Percentiles rank a stretch among this genome's conserved stretches.
phyloP scores from a whole-genome alignment of 2,329 filamentous ascomycete species.

The Plectosphaerella plurivora region DNA sequence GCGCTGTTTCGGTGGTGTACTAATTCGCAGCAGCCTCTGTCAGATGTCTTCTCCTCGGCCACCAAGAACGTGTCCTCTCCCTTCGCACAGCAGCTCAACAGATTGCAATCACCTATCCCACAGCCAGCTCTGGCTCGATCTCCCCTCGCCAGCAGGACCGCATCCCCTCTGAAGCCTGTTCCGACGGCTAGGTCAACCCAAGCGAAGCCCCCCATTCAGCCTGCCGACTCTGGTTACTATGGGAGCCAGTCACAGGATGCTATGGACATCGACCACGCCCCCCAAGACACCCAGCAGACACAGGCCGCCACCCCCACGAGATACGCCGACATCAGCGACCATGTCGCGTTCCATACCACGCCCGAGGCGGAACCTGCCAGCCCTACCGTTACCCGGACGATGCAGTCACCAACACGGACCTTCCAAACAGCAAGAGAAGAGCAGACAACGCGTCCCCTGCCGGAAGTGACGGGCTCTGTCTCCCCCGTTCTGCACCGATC shows the following conservation, averaged over 20 bases:
- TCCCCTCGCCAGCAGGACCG: slow-evolving; percentile 26
- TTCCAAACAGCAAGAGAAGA: slow-evolving; percentile 42
- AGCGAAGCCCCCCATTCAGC: slow-evolving; percentile 27
- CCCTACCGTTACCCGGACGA: slow-evolving; percentile 11
- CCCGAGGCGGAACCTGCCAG: slow-evolving; percentile 12
- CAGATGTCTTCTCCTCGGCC: slow-evolving; percentile 53
- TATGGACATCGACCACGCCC: slow-evolving; percentile 28
- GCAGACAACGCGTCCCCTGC: slow-evolving; percentile 24
- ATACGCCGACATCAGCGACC: slow-evolving; percentile 6
- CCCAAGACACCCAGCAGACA: slow-evolving; percentile 15
- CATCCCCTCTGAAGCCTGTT: slow-evolving; percentile 25
- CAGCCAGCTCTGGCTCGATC: slow-evolving; percentile 46
- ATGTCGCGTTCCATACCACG: slow-evolving; percentile 10
- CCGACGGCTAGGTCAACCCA: slow-evolving; percentile 23
- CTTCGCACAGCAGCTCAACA: slow-evolving; percentile 43
- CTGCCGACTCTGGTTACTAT: slow-evolving; percentile 67
- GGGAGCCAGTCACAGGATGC: slow-evolving; percentile 58
- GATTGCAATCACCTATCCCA: slow-evolving; percentile 52
- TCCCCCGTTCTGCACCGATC: slow-evolving; percentile 2
- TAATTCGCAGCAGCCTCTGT: slow-evolving; percentile 47
- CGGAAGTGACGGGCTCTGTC: slow-evolving; percentile 2
- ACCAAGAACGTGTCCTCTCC: slow-evolving; percentile 50
- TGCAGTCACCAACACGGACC: slow-evolving; percentile 28
- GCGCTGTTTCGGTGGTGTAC: slow-evolving; percentile 2
- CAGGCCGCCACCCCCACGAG: slow-evolving; percentile 8